A percentile compares a stretch with the other conserved stretches of the same genome.
Conservation (phyloP, 331 rosid species). For the Telfairia occidentalis region DNA sequence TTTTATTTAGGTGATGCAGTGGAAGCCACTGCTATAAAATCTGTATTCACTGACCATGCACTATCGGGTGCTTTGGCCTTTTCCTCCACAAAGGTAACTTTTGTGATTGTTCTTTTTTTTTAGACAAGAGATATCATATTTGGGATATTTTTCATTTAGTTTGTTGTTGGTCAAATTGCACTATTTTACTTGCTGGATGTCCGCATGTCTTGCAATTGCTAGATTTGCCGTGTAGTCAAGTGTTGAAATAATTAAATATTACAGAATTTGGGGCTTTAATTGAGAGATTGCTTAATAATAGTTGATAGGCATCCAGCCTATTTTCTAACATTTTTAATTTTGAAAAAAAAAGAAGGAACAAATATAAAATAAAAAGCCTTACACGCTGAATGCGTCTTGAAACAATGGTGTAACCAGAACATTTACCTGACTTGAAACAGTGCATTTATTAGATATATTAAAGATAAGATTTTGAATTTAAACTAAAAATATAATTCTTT, state of each 20-base stretch:
- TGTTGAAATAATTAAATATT: not conserved
- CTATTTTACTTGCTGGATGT: not conserved
- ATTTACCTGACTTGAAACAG: not conserved
- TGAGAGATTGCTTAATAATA: not conserved
- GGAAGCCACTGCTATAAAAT: slow-evolving; percentile 84
- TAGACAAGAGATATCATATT: not conserved
- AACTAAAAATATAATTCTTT: not conserved
- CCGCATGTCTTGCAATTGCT: not conserved
- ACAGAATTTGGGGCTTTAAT: not conserved
- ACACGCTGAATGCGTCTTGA: not conserved
- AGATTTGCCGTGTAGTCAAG: not conserved
- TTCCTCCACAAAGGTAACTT: slow-evolving; percentile 82
- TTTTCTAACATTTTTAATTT: not conserved
- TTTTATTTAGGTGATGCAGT: slow-evolving; percentile 54
- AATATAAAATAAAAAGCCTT: no score
- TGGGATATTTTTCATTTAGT: not conserved
- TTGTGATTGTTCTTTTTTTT: not conserved
- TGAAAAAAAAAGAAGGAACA: not conserved
- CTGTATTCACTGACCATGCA: slow-evolving; percentile 40
- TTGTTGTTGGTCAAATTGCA: not conserved
- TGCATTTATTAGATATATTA: not conserved
- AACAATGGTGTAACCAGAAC: not conserved
- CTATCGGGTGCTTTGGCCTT: slow-evolving; percentile 56
- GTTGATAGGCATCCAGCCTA: not conserved
- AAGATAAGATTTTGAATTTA: not conserved